phyloP scores from a whole-genome alignment of 177 flowering plant genomes.

The Telopea speciosissima region DNA sequence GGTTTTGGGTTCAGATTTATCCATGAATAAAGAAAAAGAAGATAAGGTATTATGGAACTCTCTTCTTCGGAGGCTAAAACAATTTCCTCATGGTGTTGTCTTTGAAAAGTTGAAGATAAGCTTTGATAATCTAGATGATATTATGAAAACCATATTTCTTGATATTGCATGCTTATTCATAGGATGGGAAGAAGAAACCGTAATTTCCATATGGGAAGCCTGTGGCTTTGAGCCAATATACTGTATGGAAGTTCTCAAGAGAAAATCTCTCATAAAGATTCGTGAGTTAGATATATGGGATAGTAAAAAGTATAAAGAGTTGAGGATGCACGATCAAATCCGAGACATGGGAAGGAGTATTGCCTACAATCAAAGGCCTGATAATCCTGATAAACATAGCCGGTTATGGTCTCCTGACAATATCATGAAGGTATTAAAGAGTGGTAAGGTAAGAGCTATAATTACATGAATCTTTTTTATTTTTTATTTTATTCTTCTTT shows the following conservation, averaged over 20 bases:
- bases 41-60: slow-evolving; percentile 7
- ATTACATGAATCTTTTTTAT: no score
- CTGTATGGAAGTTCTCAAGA: slow-evolving; percentile 16
- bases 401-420: no score
- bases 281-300: background rate
- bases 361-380: no score
- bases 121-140: slow-evolving; percentile 15
- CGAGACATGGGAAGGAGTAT: slow-evolving; percentile 18
- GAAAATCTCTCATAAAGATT: slow-evolving; percentile 16
- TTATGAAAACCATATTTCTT: slow-evolving; percentile 20
- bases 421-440: no score
- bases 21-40: background rate
- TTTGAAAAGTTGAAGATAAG: slow-evolving; percentile 10
- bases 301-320: background rate
- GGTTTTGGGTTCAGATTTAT: slow-evolving; percentile 17
- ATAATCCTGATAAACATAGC: no score
- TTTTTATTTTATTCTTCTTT: no score
- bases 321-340: slow-evolving; percentile 22
- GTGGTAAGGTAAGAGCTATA: no score
- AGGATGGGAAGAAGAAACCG: slow-evolving; percentile 4
- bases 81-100: background rate
- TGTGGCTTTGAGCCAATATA: slow-evolving; percentile 9
- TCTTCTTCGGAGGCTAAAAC: background rate
- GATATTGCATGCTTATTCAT: slow-evolving; percentile 26
- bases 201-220: slow-evolving; percentile 8